Evolutionary conservation across 1,284 basidiomycete species (phyloP).

Genomic region (Anthracocystis panici-leucophaei): DNA sequence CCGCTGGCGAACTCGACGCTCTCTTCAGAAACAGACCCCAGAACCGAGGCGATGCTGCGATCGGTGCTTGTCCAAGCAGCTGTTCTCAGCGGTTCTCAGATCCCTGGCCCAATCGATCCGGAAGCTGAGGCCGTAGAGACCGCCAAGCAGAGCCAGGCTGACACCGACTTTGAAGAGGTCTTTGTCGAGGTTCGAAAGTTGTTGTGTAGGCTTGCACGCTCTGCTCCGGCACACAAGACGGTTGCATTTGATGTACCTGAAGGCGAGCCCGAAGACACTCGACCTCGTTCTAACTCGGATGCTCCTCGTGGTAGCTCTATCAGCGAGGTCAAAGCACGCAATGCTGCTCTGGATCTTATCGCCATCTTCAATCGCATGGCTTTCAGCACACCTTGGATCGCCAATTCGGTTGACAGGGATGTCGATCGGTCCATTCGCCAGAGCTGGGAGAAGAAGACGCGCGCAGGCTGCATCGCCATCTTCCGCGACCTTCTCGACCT

Average conservation of each 20-base stretch:
- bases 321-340: slow-evolving; percentile 43
- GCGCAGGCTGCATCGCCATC: slow-evolving; percentile 57
- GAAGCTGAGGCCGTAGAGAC: slow-evolving; percentile 29
- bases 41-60: slow-evolving; percentile 51
- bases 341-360: slow-evolving; percentile 62
- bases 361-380: slow-evolving; percentile 66
- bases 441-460: slow-evolving; percentile 52
- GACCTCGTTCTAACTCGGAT: slow-evolving; percentile 10
- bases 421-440: slow-evolving; percentile 30
- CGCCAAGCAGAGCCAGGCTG: slow-evolving; percentile 9
- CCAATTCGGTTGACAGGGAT: slow-evolving; percentile 46
- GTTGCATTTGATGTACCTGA: slow-evolving; percentile 21
- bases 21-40: slow-evolving; percentile 46
- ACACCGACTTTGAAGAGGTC: slow-evolving; percentile 44
- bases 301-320: slow-evolving; percentile 6
- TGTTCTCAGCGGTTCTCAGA: slow-evolving; percentile 50
- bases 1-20: slow-evolving; percentile 59
- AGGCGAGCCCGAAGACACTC: slow-evolving; percentile 13
- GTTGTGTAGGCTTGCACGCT: slow-evolving; percentile 46
- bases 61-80: slow-evolving; percentile 64
- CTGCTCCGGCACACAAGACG: slow-evolving; percentile 14
- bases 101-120: slow-evolving; percentile 43
- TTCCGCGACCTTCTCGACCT: slow-evolving; percentile 63
- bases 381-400: slow-evolving; percentile 63
- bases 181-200: slow-evolving; percentile 52